Evolutionary conservation across 2,329 filamentous ascomycete species (phyloP).

Genomic region (Dothistroma septosporum): DNA sequence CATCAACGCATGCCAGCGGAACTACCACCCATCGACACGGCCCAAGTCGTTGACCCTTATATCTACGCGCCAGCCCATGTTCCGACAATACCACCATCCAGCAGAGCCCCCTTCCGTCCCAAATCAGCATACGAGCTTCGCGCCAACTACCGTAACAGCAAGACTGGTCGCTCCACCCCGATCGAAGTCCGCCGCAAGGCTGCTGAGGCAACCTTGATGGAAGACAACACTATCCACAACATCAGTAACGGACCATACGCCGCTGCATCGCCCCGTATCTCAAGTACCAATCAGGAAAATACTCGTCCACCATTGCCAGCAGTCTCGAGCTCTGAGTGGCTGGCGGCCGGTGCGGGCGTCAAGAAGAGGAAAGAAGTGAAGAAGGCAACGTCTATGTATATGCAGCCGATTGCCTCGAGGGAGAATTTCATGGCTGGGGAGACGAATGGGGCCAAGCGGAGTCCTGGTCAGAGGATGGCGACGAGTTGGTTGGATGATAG

Average conservation of each 20-base stretch:
- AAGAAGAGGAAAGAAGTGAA: constrained; percentile 12
- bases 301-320: constrained; percentile 19
- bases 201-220: constrained; percentile 21
- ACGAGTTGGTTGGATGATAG: constrained; percentile 30
- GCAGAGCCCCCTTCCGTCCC: constrained; percentile 10
- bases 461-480: constrained; percentile 30
- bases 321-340: constrained; percentile 32
- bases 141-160: constrained; percentile 29
- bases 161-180: constrained; percentile 17
- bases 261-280: background rate
- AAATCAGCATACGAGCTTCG: constrained; percentile 36
- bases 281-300: constrained; percentile 12
- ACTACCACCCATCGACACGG: background rate
- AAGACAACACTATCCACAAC: constrained; percentile 32
- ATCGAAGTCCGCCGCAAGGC: constrained; percentile 26
- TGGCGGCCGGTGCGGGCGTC: constrained; percentile 23
- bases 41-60: background rate
- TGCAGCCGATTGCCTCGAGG: background rate
- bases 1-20: background rate
- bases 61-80: background rate
- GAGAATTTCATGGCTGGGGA: background rate
- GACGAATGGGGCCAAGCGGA: background rate
- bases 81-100: background rate
- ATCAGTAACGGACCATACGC: constrained; percentile 36
- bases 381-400: constrained; percentile 12